A percentile compares a stretch with the other conserved stretches of the same genome.
Conservation (phyloP, 495 filamentous ascomycete species). For the Terfezia claveryi region DNA sequence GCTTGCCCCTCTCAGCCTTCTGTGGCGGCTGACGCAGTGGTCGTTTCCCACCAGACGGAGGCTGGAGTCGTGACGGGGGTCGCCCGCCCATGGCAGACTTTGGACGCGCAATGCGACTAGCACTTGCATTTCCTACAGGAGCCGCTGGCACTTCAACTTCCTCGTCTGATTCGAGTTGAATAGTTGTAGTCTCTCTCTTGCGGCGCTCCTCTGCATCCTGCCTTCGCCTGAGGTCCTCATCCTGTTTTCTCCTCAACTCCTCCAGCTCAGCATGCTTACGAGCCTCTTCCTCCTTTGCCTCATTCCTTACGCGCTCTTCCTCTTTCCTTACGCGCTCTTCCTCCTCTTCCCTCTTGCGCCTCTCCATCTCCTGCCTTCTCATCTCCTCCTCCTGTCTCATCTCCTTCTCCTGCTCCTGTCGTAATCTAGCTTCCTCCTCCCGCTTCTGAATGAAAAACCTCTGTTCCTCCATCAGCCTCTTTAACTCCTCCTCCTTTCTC, state of each 20-base stretch:
- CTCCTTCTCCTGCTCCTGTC: conserved; percentile 9
- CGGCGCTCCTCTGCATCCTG: not conserved
- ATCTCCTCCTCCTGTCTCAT: too few relatives aligned
- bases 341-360: not conserved
- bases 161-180: not conserved
- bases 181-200: not conserved
- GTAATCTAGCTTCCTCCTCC: conserved; percentile 1
- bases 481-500: conserved; percentile 7
- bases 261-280: conserved; percentile 18
- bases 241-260: not conserved
- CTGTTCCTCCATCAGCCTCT: conserved; percentile 7
- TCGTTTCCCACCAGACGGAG: conserved; percentile 5
- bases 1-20: conserved; percentile 8
- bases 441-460: conserved; percentile 1
- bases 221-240: not conserved
- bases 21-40: conserved; percentile 3
- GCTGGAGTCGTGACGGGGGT: conserved; percentile 16
- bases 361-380: not conserved
- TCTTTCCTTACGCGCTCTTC: not conserved
- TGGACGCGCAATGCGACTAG: not conserved
- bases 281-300: conserved; percentile 19
- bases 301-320: not conserved
- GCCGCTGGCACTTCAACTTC: not conserved
- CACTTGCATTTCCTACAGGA: too few relatives aligned
- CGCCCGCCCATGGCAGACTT: not conserved